Evolutionary conservation across 164 flowering plant genomes (phyloP).

Genomic region (Macadamia integrifolia): DNA sequence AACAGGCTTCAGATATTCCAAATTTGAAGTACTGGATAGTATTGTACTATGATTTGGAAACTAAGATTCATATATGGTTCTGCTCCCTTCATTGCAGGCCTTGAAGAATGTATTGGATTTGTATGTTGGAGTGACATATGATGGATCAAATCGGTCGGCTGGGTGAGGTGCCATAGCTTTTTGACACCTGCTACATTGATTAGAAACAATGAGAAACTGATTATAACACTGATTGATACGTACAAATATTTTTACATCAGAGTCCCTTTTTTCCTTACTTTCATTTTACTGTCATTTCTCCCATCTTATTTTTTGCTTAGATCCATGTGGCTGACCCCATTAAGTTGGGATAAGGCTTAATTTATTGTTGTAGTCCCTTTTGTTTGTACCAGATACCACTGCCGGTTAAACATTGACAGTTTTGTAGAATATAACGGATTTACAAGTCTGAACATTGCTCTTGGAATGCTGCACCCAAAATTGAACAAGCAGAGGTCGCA

Average conservation of each 20-base stretch:
- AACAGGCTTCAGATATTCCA: neutral
- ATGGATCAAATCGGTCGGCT: slow-evolving; percentile 21
- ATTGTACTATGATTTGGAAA: neutral
- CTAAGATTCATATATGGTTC: neutral
- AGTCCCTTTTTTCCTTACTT: too few species aligned
- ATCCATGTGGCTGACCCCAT: too few species aligned
- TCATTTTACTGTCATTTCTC: too few species aligned
- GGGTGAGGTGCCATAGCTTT: slow-evolving; percentile 13
- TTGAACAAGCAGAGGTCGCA: too few species aligned
- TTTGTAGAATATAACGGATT: too few species aligned
- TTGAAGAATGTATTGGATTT: slow-evolving; percentile 65
- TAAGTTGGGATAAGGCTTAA: too few species aligned
- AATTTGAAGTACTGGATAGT: neutral
- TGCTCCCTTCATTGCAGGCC: slow-evolving; percentile 41
- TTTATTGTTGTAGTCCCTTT: too few species aligned
- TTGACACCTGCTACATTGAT: neutral
- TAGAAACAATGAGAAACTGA: neutral
- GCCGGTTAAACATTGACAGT: too few species aligned
- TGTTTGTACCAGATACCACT: neutral
- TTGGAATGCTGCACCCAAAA: too few species aligned
- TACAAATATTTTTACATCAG: neutral
- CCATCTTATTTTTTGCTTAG: too few species aligned
- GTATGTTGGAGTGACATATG: slow-evolving; percentile 50
- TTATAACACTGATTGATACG: neutral
- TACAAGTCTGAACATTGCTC: too few species aligned